Base-by-base conservation (phyloP, 2,329 filamentous ascomycete species). In the Fusarium multiceps region DNA sequence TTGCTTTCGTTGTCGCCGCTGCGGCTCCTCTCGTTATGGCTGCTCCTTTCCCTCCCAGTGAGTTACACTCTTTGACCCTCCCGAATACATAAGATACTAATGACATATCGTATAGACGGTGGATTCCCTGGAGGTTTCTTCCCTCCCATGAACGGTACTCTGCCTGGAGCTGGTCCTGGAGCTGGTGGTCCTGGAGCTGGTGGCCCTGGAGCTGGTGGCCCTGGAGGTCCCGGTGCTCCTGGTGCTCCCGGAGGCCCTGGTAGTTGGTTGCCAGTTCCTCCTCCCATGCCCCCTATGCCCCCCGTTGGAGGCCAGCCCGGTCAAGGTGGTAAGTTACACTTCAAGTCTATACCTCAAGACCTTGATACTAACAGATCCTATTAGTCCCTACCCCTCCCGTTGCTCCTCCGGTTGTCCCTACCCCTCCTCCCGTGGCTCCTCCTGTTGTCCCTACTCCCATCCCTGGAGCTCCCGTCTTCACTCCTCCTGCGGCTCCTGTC, bases 11-110 rank as follows among this genome's bases (percentile, higher is more conserved):
- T 47, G 48, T 76, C 47, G 68, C 71, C 42, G 59, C 54, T 25
- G 55, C 64, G 53, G 67, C 64, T 12, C 61, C 74, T 12, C 45
- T 76, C 27, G 63, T 61, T 4, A 23, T 61, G 40, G 70, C 74
- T 45, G 46, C 68, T 34, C 54, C 68, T 28, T 53, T 68, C 46
- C 72, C 32, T 28, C 32, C 57, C 5, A 43, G 71, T 73, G 14
- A 70, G 57, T 57, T 34, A 12, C 37, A 4, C 9, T 40, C 51
- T 28, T 14, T 9, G 14, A 7, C 13, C 7, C 9, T 34, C 11
- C n/a, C 6, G 11, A n/a, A 20, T 23, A 8, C 10, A 14, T 37
- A 40, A 8, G 10, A 9, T 55, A 46, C 55, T 70, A 30, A 70
- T 70, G 28, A 70, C 30, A 10, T 41, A 30, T 10, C 20, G 32